Percentiles rank a stretch among this genome's conserved stretches.
These are phyloP conservation scores for Datura wrightii DNA, from an alignment of 257 asterid genomes.

Conservation along the genomic window DNA sequence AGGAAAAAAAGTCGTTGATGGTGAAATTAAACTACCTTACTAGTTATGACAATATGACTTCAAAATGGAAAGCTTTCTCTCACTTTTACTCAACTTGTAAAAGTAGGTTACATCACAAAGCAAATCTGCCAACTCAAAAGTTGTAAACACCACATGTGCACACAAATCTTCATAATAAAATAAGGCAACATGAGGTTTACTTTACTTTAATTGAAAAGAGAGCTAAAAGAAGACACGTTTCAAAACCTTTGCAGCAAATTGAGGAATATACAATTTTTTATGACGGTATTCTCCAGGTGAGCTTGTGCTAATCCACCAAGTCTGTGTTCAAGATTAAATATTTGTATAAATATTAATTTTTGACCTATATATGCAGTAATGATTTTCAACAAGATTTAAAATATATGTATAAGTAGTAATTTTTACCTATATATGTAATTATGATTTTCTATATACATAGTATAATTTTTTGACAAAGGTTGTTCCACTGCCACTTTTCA, in stretches of 20 bases:
- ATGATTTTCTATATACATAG: no score
- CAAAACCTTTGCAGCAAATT: not conserved
- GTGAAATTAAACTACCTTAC: not conserved
- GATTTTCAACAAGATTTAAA: no score
- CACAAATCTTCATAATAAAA: not conserved
- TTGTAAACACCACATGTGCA: not conserved
- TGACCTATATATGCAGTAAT: no score
- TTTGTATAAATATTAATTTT: no score
- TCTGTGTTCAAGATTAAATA: no score
- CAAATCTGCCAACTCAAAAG: not conserved
- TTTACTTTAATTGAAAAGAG: not conserved
- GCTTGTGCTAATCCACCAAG: no score
- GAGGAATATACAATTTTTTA: no score
- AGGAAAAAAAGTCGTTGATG: not conserved
- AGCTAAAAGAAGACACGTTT: not conserved
- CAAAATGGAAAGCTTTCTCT: not conserved
- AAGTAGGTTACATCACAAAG: constrained; percentile 23
- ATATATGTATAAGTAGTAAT: no score
- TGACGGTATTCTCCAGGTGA: no score
- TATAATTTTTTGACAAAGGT: no score
- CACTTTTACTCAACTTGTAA: not conserved
- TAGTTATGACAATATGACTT: not conserved
- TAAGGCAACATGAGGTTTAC: not conserved
- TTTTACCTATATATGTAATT: no score
- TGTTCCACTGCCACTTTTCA: no score